Percentiles rank a stretch among this genome's conserved stretches.
phyloP scores from a whole-genome alignment of 768 basidiomycete species.

The Lactifluus echinatus region DNA sequence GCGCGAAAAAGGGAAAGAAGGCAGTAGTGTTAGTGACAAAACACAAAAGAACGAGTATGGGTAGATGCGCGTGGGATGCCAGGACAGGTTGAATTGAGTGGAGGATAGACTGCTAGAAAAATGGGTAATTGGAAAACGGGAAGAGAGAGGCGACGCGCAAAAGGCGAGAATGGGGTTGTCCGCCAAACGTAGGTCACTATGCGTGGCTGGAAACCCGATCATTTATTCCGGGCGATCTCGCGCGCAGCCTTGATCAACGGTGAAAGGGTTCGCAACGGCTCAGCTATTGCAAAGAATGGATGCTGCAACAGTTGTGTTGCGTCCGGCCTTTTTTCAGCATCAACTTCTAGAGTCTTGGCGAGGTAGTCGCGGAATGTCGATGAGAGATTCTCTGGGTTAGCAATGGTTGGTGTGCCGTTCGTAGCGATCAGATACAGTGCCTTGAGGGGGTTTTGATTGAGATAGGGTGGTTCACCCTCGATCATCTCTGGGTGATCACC shows the following conservation, averaged over 20 bases:
- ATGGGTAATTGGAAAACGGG: not conserved
- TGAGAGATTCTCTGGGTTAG: slow-evolving; percentile 75
- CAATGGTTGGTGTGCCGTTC: slow-evolving; percentile 93
- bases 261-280: slow-evolving; percentile 77
- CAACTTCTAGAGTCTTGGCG: slow-evolving; percentile 82
- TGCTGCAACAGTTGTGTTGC: slow-evolving; percentile 80
- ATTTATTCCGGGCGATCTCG: slow-evolving; percentile 55
- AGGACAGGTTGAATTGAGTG: slow-evolving; percentile 10
- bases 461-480: slow-evolving; percentile 93
- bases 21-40: slow-evolving; percentile 7
- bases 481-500: slow-evolving; percentile 70
- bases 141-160: not conserved
- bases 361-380: slow-evolving; percentile 85
- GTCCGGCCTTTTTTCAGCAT: slow-evolving; percentile 86
- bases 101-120: slow-evolving; percentile 5
- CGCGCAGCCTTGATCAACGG: slow-evolving; percentile 90
- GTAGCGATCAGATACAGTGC: slow-evolving; percentile 97
- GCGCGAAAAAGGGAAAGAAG: not conserved
- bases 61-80: slow-evolving; percentile 9
- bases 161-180: not conserved
- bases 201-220: not conserved
- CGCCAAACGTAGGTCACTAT: not conserved
- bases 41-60: not conserved
- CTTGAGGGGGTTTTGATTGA: slow-evolving; percentile 94
- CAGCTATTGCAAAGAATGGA: slow-evolving; percentile 80